A percentile compares a stretch with the other conserved stretches of the same genome.
Evolutionary conservation across 164 flowering plant genomes (phyloP).

Genomic region (Macadamia integrifolia): DNA sequence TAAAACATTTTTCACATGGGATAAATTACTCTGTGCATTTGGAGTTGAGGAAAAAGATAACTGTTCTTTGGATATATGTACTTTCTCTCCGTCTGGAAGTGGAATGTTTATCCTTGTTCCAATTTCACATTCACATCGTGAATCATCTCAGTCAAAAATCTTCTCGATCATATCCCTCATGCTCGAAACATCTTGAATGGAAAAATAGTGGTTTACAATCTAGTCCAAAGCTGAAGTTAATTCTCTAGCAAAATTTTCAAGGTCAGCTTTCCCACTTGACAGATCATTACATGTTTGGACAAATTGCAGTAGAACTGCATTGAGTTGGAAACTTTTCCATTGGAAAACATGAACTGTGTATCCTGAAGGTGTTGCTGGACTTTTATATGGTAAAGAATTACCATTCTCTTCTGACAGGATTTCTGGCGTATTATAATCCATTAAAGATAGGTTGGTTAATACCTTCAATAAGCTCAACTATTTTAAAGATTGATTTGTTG

Average conservation of each 20-base stretch:
- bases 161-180: too few relatives aligned
- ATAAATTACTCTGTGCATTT: conserved; percentile 13
- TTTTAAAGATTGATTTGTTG: too few relatives aligned
- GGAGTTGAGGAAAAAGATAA: background rate
- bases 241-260: conserved; percentile 44
- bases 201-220: conserved; percentile 45
- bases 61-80: conserved; percentile 10
- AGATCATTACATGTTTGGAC: conserved; percentile 5
- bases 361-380: conserved; percentile 24
- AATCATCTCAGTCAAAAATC: conserved; percentile 1
- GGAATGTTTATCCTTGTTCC: conserved; percentile 4
- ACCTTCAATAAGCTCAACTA: too few relatives aligned
- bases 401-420: conserved; percentile 26
- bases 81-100: conserved; percentile 13
- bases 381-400: conserved; percentile 14
- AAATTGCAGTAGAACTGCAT: background rate
- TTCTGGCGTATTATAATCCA: too few relatives aligned
- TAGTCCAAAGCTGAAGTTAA: conserved; percentile 51
- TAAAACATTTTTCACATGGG: conserved; percentile 19
- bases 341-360: conserved; percentile 59
- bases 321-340: conserved; percentile 59
- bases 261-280: conserved; percentile 37
- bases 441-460: too few relatives aligned
- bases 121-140: conserved; percentile 18
- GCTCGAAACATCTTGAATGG: background rate